Base-by-base conservation (phyloP, 352 stramenopile genomes). In the Phytopythium delawarense region DNA sequence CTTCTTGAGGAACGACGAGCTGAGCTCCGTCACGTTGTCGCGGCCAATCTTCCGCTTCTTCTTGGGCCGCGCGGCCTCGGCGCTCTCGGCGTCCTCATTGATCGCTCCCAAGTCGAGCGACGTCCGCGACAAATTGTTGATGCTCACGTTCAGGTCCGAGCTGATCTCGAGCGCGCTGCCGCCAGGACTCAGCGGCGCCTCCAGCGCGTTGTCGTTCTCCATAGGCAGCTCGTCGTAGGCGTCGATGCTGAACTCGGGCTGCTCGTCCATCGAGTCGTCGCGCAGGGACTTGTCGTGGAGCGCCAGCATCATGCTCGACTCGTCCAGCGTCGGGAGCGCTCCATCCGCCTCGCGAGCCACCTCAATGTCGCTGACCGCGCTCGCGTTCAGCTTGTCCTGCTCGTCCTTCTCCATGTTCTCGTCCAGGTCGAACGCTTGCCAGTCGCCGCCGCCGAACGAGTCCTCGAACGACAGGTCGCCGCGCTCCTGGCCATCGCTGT, bases 1-100 rank as follows among this genome's bases (percentile, higher is more conserved):
- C 62, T 92, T 74, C 57, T 94, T 94, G 60, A 94, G 65, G 42
- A 83, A 71, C 2, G 78, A 61, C n/a, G 85, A 91, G 34, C 73
- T 91, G 18, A 96, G 63, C 59, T 96, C 82, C 7, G 82, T 96
- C 21, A 89, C 77, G 18, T 69, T 91, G 62, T 96, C 87, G 23
- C 83, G 87, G 40, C 69, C 76, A 40, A 96, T 88, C 53, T 89
- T 90, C 18, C 87, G 83, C 67, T 93, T 93, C 71, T 93, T 95
- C 59, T 81, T 87, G 28, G 81, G 82, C 32, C 76, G 74, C 0
- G 61, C 64, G 4, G 65, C 57, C 49, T 23, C 42, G 42, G 76
- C 59, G 5, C 21, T 45, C 9, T 66, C 50, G 0, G 62, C 68
- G 37, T 81, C 72, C 39, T 87, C 73, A 9, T 75, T 70, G 59